Evolutionary conservation across 2,329 filamentous ascomycete genomes (phyloP).

Genomic region (Cladosporium sp.): DNA sequence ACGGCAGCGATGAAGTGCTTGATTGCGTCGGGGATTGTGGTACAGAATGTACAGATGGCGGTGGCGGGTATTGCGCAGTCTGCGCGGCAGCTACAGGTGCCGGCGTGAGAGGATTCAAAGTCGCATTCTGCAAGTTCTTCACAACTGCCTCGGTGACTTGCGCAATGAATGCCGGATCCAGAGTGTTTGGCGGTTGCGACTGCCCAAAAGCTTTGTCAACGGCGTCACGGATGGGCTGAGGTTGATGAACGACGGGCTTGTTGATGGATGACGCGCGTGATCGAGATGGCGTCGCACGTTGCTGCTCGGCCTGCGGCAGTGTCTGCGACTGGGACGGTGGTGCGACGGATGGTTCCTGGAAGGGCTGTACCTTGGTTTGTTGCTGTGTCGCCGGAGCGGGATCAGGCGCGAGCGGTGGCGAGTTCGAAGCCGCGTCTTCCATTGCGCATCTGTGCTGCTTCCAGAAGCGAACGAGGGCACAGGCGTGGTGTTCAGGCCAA

Average conservation of each 20-base stretch:
- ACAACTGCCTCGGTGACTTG: slow-evolving; percentile 54
- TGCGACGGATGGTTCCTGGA: slow-evolving; percentile 9
- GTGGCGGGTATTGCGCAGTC: slow-evolving; percentile 26
- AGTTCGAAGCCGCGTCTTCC: slow-evolving; percentile 10
- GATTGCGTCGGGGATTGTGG: slow-evolving; percentile 43
- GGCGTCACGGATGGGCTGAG: slow-evolving; percentile 52
- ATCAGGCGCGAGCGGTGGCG: slow-evolving; percentile 9
- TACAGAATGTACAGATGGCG: slow-evolving; percentile 29
- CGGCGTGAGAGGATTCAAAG: slow-evolving; percentile 1
- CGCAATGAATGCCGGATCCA: slow-evolving; percentile 58
- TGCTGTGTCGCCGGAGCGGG: slow-evolving; percentile 1
- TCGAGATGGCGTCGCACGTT: slow-evolving; percentile 6
- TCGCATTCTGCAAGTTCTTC: slow-evolving; percentile 28
- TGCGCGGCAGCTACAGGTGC: not conserved
- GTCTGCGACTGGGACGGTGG: slow-evolving; percentile 5
- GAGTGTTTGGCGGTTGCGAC: slow-evolving; percentile 26
- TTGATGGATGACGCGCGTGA: slow-evolving; percentile 16
- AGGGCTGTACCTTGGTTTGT: slow-evolving; percentile 8
- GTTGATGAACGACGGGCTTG: slow-evolving; percentile 21
- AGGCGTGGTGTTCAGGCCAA: not conserved
- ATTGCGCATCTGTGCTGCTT: slow-evolving; percentile 10
- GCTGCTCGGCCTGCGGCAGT: slow-evolving; percentile 2
- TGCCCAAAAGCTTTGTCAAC: slow-evolving; percentile 54
- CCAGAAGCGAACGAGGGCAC: not conserved
- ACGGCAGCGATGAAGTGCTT: slow-evolving; percentile 45